Percentiles rank a stretch among this genome's conserved stretches.
phyloP scores from a whole-genome alignment of 345 rosid genomes.

The Corchorus olitorius region DNA sequence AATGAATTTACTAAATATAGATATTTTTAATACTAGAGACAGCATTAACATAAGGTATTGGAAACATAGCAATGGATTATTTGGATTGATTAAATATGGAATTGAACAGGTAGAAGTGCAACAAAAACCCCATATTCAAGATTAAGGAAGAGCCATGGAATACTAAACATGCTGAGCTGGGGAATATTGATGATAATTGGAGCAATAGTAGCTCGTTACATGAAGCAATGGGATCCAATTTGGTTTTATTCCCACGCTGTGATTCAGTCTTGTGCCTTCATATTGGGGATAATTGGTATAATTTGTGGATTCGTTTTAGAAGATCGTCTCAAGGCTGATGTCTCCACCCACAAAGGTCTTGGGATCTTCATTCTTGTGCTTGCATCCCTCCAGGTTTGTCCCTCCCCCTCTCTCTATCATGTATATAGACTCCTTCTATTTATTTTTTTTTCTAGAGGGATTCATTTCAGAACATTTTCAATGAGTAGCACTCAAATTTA shows the following conservation, averaged over 20 bases:
- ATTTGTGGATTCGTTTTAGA: constrained; percentile 61
- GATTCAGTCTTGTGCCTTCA: constrained; percentile 55
- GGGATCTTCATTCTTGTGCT: constrained; percentile 75
- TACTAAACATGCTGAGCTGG: constrained; percentile 76
- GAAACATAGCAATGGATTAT: neutral
- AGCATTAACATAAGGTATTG: too few species aligned
- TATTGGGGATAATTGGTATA: constrained; percentile 59
- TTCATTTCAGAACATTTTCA: too few species aligned
- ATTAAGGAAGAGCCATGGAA: constrained; percentile 73
- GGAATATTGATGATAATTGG: constrained; percentile 72
- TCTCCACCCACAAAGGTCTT: constrained; percentile 61
- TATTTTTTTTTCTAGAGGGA: too few species aligned
- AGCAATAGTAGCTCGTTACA: constrained; percentile 56
- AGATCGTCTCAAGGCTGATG: constrained; percentile 37
- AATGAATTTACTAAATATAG: too few species aligned
- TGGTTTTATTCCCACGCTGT: constrained; percentile 71
- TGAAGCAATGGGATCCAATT: constrained; percentile 59
- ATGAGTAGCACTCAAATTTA: too few species aligned
- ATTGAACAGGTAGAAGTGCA: constrained; percentile 38
- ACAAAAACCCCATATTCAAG: constrained; percentile 28
- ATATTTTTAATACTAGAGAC: too few species aligned
- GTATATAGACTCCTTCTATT: too few species aligned
- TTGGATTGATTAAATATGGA: neutral
- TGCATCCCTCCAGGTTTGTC: constrained; percentile 73
- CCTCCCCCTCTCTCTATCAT: neutral